phyloP scores from a whole-genome alignment of 345 rosid genomes.

The Gossypium raimondii region DNA sequence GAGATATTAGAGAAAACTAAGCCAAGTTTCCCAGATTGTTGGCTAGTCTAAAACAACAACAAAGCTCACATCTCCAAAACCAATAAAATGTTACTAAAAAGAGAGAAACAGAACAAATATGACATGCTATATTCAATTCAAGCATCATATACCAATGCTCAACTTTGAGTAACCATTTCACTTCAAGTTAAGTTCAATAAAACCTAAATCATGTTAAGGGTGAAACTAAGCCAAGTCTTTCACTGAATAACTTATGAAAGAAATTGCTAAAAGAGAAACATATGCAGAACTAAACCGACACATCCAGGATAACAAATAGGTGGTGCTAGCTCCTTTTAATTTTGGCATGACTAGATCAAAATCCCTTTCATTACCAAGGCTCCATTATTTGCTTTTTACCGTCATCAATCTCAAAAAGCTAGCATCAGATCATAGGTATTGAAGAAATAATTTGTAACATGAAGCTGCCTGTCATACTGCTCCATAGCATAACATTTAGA shows the following conservation, averaged over 20 bases:
- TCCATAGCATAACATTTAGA: neutral
- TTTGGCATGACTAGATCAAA: neutral
- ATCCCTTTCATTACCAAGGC: neutral
- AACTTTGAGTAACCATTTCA: neutral
- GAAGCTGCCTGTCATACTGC: neutral
- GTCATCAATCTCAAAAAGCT: neutral
- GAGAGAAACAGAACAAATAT: neutral
- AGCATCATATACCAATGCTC: neutral
- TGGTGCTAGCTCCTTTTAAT: neutral
- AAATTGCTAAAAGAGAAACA: neutral
- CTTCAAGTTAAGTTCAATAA: neutral
- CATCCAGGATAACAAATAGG: neutral
- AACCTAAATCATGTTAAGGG: neutral
- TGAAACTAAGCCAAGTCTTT: neutral
- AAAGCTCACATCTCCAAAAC: neutral
- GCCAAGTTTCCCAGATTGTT: neutral
- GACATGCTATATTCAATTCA: neutral
- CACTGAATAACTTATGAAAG: neutral
- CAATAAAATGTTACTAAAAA: neutral
- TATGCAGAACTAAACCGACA: neutral
- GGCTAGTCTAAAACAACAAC: neutral
- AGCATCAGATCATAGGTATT: neutral
- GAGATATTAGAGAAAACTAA: neutral
- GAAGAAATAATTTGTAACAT: neutral
- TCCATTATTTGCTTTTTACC: too few species aligned